Base-by-base conservation (phyloP, 2,329 filamentous ascomycete species). In the Ophiostoma sp. region DNA sequence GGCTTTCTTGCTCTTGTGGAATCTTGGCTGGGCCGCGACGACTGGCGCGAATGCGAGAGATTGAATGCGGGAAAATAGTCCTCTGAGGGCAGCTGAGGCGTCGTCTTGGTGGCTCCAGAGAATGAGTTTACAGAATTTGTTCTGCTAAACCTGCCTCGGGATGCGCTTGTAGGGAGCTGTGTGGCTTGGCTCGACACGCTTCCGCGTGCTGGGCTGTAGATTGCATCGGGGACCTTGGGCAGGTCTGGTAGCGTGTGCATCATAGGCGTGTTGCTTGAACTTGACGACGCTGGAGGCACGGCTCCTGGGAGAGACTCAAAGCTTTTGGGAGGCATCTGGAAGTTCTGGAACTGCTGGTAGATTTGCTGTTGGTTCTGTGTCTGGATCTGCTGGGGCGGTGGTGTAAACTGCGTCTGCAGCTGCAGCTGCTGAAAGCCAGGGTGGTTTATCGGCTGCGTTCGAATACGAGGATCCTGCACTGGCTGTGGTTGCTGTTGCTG, bases 161-260 rank as follows among this genome's bases (percentile, higher is more conserved):
- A 85, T 3, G 86, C 88, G 74, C 86, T 89, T 33, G 89, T 83
- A 0, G 90, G 90, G 2, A 89, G 83, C 57, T 88, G 84, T 10
- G 90, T 85, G 33, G 86, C 84, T 72, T 89, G 87, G 33, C 85
- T 87, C 3, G 89, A 87, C 4, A 89, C 83, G 70, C 88, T 90
- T 36, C 91, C 91, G 44, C 90, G 84, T 1, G 89, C 89, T n/a
- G 91, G 91, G 75, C 88, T 93, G 76, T 93, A 94, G 4, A 91
- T 91, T 8, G 91, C 89, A 75, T 89, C 89, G 1, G 91, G 91
- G 65, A 89, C 80, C 76, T 90, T 90, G 13, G 90, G 90, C 76
- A 93, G 80, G 20, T 82, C 82, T 13, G 85, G 83, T 8, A 86
- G 77, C n/a, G 70, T 17, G 11, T 71, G 67, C 48, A 73, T 62